Evolutionary conservation across 2,329 filamentous ascomycete genomes (phyloP).

Genomic region (Trichoderma gracile): DNA sequence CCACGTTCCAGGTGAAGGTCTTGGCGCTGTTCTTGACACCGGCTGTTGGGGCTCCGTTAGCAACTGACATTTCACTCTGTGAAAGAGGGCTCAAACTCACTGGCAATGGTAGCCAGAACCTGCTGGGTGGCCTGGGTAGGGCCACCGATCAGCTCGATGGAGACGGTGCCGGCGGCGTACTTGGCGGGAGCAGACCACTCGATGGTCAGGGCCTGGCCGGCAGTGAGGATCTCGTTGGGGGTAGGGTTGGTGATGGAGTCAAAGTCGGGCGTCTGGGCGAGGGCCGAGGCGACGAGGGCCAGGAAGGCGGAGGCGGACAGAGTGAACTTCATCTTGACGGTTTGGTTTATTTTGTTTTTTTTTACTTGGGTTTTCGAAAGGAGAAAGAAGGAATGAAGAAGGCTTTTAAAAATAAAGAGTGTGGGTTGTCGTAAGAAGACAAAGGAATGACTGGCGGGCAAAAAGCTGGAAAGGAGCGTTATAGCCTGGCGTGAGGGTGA

Average conservation of each 20-base stretch:
- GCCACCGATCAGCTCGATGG: constrained; percentile 59
- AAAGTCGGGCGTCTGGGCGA: constrained; percentile 60
- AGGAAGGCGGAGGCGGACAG: constrained; percentile 49
- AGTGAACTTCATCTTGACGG: constrained; percentile 57
- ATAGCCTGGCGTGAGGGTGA: constrained; percentile 36
- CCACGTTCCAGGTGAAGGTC: constrained; percentile 54
- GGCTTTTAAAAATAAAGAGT: constrained; percentile 7
- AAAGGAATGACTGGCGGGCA: constrained; percentile 25
- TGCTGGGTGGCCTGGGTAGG: constrained; percentile 45
- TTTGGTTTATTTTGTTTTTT: too few relatives aligned
- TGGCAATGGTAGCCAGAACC: constrained; percentile 46
- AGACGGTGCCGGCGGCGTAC: constrained; percentile 48
- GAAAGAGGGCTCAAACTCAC: constrained; percentile 46
- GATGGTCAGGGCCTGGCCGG: constrained; percentile 53
- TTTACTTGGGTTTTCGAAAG: constrained; percentile 19
- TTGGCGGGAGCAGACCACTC: constrained; percentile 49
- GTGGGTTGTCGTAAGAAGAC: constrained; percentile 19
- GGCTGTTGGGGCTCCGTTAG: constrained; percentile 38
- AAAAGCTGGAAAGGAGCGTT: constrained; percentile 36
- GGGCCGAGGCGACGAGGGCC: constrained; percentile 52
- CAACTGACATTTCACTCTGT: not conserved
- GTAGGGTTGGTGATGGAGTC: constrained; percentile 53
- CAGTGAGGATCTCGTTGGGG: constrained; percentile 45
- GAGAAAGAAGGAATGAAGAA: constrained; percentile 23
- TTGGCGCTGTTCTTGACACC: constrained; percentile 49